Evolutionary conservation across 768 basidiomycete species (phyloP), one percentile per base, ranked within the genome.

Genomic region (Hebeloma cylindrosporum): DNA sequence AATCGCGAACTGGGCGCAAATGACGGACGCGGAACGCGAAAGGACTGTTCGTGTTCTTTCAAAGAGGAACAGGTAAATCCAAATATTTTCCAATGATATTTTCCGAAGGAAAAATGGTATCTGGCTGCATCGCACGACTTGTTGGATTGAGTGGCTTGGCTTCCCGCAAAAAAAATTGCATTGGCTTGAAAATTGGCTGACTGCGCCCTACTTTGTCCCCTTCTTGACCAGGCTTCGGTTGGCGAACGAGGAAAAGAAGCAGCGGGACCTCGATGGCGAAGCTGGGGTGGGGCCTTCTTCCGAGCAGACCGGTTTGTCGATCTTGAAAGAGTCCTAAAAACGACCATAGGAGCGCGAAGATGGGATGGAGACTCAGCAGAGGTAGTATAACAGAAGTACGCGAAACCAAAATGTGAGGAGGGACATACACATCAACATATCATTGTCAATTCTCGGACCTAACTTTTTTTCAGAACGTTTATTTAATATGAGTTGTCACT

Each of bases 1-100:
- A 26, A 82, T 86, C 45, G 72, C 73, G 21, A 83, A 85, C 54
- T 86, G 83, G 84, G 61, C 68, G 30, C 66, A 71, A 43, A 72
- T 85, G 69, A 74, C 80, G 2, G 67, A 75, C 9, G 55, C 66
- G 13, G 82, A 88, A 64, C 73, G 72, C 56, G 75, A 81, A 47
- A 66, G 78, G 18, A 82, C 79, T 2, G 56, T 80, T 29, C 64
- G 79, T 27, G 71, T 85, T 6, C 60, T 86, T 7, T 68, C 72
- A 2, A 69, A 70, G 23, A 69, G 80, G 45, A 81, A 81, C 53
- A 70, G 68, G 78, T 75, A 41, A 50, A 68, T 54, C 16, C 29
- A 9, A n/a, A 18, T 21, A 5, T 18, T 13, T 26, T 40, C 11
- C 25, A 7, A 25, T 13, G 38, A 30, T 34, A 27, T 13, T 14